Base-by-base conservation (phyloP, 2,329 filamentous ascomycete genomes). In the Nigrospora osmanthi region DNA sequence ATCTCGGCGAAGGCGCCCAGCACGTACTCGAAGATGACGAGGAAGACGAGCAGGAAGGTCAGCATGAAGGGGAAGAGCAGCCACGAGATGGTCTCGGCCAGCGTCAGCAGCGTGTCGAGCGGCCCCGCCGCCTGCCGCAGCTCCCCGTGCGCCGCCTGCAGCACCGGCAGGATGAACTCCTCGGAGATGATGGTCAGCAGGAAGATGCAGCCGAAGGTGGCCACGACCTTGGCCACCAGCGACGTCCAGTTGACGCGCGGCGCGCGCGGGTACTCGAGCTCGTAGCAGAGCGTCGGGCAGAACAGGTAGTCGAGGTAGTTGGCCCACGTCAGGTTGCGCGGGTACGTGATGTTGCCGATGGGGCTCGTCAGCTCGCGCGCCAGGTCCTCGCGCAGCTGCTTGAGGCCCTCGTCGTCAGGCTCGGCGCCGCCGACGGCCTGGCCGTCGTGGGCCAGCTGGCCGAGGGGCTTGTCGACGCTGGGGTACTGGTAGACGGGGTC, bases 31-130 rank as follows among this genome's bases (percentile, higher is more conserved):
- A 97, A 98, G 57, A 97, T 97, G 64, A 96, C 89, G 47, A 98
- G 81, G 71, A 98, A 98, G 45, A 97, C 90, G 40, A 97, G 81
- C 5, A 97, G 72, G 63, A 97, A 94, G 4, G 85, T 95, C 49
- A 97, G 76, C 88, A 96, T 96, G 65, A 97, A 98, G 3, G 93
- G 93, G 66, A 96, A 97, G 17, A 98, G 77, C 15, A 98, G 80
- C 73, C 87, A 83, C 46, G 86, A 91, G 59, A 95, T 90, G 13
- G 87, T 89, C 71, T 97, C 93, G 28, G 87, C 81, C 19, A 98
- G 75, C 52, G 96, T 82, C 48, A 98, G 78, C 3, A 81, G 73
- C 45, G 79, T 80, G 50, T 97, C 93, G 2, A 76, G 67, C 28
- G 71, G 35, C 73, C 63, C 3, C 66, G 58, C 30, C 16, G 11